Conservation (phyloP, 2,329 filamentous ascomycete species). For the Mycosphaerella arachidis region DNA sequence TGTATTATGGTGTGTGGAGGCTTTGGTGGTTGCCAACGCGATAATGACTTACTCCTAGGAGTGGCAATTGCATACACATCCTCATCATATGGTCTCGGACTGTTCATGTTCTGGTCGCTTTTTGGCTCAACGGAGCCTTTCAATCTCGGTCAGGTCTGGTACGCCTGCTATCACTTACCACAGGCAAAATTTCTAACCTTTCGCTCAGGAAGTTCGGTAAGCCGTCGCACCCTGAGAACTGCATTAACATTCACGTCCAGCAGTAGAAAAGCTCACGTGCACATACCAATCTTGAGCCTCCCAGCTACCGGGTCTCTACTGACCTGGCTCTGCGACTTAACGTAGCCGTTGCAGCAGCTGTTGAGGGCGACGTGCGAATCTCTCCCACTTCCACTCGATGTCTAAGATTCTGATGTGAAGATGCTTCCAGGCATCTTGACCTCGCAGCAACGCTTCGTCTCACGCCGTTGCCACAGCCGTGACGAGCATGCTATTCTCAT, state of each 20-base stretch:
- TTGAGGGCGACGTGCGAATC: background rate
- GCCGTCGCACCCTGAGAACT: background rate
- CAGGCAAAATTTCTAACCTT: background rate
- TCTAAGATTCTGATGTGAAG: background rate
- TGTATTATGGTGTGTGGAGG: background rate
- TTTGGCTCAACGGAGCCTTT: background rate
- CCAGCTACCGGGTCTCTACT: background rate
- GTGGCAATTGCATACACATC: background rate
- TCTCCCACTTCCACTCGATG: background rate
- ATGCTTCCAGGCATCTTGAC: background rate
- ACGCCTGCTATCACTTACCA: background rate
- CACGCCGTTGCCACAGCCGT: background rate
- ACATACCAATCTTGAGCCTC: background rate
- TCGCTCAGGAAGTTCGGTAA: background rate
- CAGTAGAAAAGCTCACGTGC: background rate
- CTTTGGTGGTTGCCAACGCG: background rate
- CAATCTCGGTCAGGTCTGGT: background rate
- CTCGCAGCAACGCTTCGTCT: background rate
- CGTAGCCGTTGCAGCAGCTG: background rate
- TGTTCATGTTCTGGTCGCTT: background rate
- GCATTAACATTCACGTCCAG: background rate
- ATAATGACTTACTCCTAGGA: background rate
- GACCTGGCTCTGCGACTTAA: background rate
- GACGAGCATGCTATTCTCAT: background rate
- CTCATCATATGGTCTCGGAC: too few relatives aligned